These are phyloP conservation scores for Trypanosoma rangeli DNA, from an alignment of 208 protist species.

Conservation along the genomic window DNA sequence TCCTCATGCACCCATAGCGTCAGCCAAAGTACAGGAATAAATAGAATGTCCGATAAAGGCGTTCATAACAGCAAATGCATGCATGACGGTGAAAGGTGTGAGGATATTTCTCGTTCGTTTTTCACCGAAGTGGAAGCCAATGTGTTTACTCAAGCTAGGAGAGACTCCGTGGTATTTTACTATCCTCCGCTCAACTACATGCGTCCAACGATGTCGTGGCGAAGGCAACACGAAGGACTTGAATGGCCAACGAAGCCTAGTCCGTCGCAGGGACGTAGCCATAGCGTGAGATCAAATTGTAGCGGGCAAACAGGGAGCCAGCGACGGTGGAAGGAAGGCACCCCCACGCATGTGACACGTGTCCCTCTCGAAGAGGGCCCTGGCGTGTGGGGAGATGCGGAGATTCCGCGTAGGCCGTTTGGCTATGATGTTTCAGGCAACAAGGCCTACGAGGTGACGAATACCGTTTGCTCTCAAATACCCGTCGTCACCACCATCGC, in stretches of 20 bases:
- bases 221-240: constrained; percentile 26
- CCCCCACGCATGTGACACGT: constrained; percentile 32
- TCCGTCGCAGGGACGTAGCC: neutral
- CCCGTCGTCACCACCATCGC: constrained; percentile 5
- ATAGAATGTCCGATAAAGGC: neutral
- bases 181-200: constrained; percentile 19
- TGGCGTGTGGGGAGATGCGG: constrained; percentile 50
- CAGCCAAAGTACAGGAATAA: constrained; percentile 6
- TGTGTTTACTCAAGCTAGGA: neutral
- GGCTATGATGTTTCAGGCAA: constrained; percentile 12
- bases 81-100: neutral
- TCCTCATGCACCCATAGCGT: constrained; percentile 1
- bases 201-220: constrained; percentile 27
- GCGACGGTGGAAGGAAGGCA: neutral
- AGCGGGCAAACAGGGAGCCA: neutral
- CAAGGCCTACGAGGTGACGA: constrained; percentile 18
- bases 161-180: neutral
- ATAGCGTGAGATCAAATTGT: neutral
- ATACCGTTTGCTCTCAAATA: neutral
- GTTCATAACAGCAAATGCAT: neutral
- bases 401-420: constrained; percentile 32
- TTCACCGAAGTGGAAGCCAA: neutral
- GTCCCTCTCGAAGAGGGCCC: constrained; percentile 63
- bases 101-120: neutral
- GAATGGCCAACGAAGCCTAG: constrained; percentile 15